Evolutionary conservation across 2,329 filamentous ascomycete genomes (phyloP), one percentile per base, ranked within the genome.

Genomic region (Pseudogymnoascus sp.): DNA sequence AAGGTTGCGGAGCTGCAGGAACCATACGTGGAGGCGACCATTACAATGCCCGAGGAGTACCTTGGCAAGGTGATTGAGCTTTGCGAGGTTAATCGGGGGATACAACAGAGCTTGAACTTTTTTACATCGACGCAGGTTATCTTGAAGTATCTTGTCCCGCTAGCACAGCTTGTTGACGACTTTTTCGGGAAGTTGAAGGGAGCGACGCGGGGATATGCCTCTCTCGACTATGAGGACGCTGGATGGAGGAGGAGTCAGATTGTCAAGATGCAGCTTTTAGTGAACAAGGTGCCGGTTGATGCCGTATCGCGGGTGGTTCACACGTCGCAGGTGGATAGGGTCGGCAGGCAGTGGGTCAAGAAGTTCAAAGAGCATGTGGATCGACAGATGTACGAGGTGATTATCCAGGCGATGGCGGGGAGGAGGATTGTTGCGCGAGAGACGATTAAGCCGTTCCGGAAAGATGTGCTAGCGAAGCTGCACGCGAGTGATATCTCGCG

Each of bases 281-380:
- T 99, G 66, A 99, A 99, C 76, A 96, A 95, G 75, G 82, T 85
- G 25, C 90, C 95, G 0, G 95, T 99, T 1, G 95, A 99, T 76
- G 95, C 95, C 9, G 92, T 99, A 16, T 88, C 91, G n/a, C 87
- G 93, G 36, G 87, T 99, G 3, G 85, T 97, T 40, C 95, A 99
- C 71, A 78, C 81, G 38, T 91, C 88, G 11, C 92, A 97, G 75
- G 86, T 88, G 0, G 88, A 93, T 31, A 83, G 90, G 16, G 80
- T 97, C 4, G 95, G 92, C 3, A 83, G 91, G 59, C 82, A 87
- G 63, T 99, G 95, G 95, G 93, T 97, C 5, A 87, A 85, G 42
- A 96, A 96, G 75, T 97, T 99, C 81, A 97, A 96, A 73, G 88
- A 97, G 75, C 93, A 97, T 71, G 93, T 99, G 18, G 90, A 96